A percentile compares a stretch with the other conserved stretches of the same genome.
phyloP scores from a whole-genome alignment of 2,329 filamentous ascomycete species.

The Ceratocystis variospora region DNA sequence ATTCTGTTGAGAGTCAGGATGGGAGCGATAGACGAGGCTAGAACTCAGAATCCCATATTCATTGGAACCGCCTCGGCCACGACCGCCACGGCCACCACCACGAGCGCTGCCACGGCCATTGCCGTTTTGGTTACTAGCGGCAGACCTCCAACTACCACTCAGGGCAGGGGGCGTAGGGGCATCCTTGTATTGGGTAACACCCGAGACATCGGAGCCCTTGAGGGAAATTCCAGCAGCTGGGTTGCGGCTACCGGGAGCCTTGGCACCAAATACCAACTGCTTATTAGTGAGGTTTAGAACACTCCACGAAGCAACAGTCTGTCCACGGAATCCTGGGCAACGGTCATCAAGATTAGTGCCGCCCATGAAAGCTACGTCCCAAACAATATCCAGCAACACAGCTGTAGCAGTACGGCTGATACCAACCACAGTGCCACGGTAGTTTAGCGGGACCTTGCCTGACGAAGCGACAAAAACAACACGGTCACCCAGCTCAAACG shows the following conservation, averaged over 20 bases:
- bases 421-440: conserved; percentile 84
- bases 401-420: conserved; percentile 77
- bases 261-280: conserved; percentile 62
- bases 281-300: conserved; percentile 76
- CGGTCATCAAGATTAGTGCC: conserved; percentile 82
- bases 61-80: conserved; percentile 18
- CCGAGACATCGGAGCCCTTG: conserved; percentile 37
- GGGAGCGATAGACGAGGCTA: conserved; percentile 18
- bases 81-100: conserved; percentile 21
- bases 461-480: conserved; percentile 86
- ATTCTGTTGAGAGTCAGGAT: conserved; percentile 17
- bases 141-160: conserved; percentile 39
- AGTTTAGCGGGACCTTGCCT: conserved; percentile 87
- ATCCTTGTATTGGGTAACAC: conserved; percentile 49
- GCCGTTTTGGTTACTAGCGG: conserved; percentile 7
- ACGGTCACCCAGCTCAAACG: conserved; percentile 73
- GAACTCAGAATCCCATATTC: conserved; percentile 17
- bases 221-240: not conserved
- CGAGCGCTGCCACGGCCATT: conserved; percentile 20
- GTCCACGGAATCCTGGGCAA: conserved; percentile 84
- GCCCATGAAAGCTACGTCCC: conserved; percentile 93
- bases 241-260: conserved; percentile 30
- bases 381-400: conserved; percentile 77
- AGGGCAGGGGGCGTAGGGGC: conserved; percentile 42
- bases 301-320: conserved; percentile 75